Base-by-base conservation (phyloP, 2,329 filamentous ascomycete genomes). In the Pyricularia pennisetigena region DNA sequence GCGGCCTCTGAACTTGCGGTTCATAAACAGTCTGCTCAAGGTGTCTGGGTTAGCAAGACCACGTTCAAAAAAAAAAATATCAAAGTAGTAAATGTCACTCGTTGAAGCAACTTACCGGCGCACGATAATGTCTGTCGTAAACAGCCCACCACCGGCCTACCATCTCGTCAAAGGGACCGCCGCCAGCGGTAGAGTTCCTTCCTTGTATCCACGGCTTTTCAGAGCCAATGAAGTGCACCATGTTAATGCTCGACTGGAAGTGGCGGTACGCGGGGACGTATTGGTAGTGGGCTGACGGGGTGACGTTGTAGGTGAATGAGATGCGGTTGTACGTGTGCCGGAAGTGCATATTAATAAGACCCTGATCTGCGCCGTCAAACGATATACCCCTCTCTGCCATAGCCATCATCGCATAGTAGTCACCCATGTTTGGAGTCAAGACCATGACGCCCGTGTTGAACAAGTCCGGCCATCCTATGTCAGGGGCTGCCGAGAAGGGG, bases 391-490 rank as follows among this genome's bases (percentile, higher is more conserved):
- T 85, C 73, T 93, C 86, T 29, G 95, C 93, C 83, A 97, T 88
- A 71, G 91, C 92, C 71, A 88, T 83, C 75, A 99, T 84, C 61
- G 92, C 91, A 79, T 93, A 90, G 79, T 94, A 98, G 72, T 97
- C 94, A 69, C 90, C 90, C 85, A 94, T 83, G 78, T 94, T 90
- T 41, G 95, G 95, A 20, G 85, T 90, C 69, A 99, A 79, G 49
- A 93, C 93, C 93, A 99, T 96, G 73, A 99, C 88, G 74, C 95
- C 95, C n/a, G 91, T 93, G 80, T 99, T 99, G 87, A 98, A 98
- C 70, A 94, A 86, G 80, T 99, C 95, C 41, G 95, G 95, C 95
- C 95, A 99, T 73, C 95, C 95, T 74, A 98, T 93, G 78, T 99
- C 95, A 35, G 95, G 94, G 12, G 92, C 93, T 2, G 95, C 88